Evolutionary conservation across 1,284 basidiomycete species (phyloP), one percentile per base, ranked within the genome.

Genomic region (Moniliophthora roreri): DNA sequence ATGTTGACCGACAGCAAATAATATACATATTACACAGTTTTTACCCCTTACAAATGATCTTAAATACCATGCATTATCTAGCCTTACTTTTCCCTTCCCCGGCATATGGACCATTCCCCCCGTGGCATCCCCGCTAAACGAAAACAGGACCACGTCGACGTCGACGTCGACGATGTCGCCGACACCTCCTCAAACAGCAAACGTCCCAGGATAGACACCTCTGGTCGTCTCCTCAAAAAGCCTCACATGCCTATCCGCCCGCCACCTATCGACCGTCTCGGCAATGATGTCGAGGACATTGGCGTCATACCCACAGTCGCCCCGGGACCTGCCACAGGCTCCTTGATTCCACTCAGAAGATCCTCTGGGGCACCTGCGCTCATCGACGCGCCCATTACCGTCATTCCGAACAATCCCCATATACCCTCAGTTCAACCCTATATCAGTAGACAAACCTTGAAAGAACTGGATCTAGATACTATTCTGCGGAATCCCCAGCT

Each of bases 401-500:
- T 84, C 59, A 82, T 87, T 65, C 74, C 78, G 35, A 70, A 74
- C 51, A 81, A 81, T 4, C 72, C 78, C 4, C 79, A 84, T 59
- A 81, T 89, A 60, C 91, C 91, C 8, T 76, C 87, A 23, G 71
- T 82, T 40, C 76, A 79, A 44, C 93, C 94, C 0, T 82, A 90
- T 49, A 91, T 96, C 67, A 95, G 93, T 63, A 79, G 88, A 44
- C 81, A 86, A 50, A 92, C 91, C 0, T 75, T 97, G 62, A 87
- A 85, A 64, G 90, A 94, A 66, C 77, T 97, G 42, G 93, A 97
- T 67, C 75, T 95, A 23, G 82, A 87, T 58, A 84, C 89, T 57
- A 94, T 96, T 60, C 78, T 96, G 56, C 84, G 89, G 53, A 94
- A 94, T 66, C 90, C 91, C 21, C 93, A 95, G 69, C 85, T 97